Evolutionary conservation across 495 filamentous ascomycete species (phyloP).

Genomic region (Hyaloscypha hepaticicola): DNA sequence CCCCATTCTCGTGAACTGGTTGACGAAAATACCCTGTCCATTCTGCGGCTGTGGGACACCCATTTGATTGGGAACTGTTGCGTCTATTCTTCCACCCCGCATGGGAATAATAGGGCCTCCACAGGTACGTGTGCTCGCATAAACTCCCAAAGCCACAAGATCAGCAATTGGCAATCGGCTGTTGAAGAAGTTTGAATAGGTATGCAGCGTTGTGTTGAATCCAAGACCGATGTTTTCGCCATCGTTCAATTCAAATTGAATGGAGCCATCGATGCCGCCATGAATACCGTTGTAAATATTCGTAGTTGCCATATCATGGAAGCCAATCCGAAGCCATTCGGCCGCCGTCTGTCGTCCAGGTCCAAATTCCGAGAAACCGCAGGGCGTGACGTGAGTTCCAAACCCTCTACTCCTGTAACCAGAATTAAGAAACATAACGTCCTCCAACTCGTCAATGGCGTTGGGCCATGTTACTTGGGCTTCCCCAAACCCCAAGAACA

Average conservation of each 20-base stretch:
- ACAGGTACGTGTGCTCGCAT: slow-evolving; percentile 55
- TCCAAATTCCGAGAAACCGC: slow-evolving; percentile 52
- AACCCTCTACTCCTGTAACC: slow-evolving; percentile 54
- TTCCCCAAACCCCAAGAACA: slow-evolving; percentile 31
- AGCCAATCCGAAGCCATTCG: slow-evolving; percentile 61
- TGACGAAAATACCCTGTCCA: slow-evolving; percentile 46
- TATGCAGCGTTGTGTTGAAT: slow-evolving; percentile 54
- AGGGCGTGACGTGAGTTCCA: slow-evolving; percentile 55
- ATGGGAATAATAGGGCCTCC: slow-evolving; percentile 58
- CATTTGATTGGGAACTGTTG: slow-evolving; percentile 43
- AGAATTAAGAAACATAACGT: slow-evolving; percentile 58
- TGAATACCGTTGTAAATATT: slow-evolving; percentile 42
- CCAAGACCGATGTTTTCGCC: slow-evolving; percentile 60
- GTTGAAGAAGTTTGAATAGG: slow-evolving; percentile 53
- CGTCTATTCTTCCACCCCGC: slow-evolving; percentile 54
- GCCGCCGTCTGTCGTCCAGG: slow-evolving; percentile 56
- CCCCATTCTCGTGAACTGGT: slow-evolving; percentile 58
- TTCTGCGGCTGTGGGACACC: slow-evolving; percentile 63
- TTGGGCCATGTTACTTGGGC: slow-evolving; percentile 61
- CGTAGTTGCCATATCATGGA: slow-evolving; percentile 62
- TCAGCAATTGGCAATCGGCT: slow-evolving; percentile 50
- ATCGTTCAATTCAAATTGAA: slow-evolving; percentile 56
- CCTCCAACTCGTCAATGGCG: slow-evolving; percentile 59
- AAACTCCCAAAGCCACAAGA: slow-evolving; percentile 58
- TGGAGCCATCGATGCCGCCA: slow-evolving; percentile 60